Evolutionary conservation across 306 rosid genomes (phyloP), one percentile per base, ranked within the genome.

Genomic region (Hippophae rhamnoides): DNA sequence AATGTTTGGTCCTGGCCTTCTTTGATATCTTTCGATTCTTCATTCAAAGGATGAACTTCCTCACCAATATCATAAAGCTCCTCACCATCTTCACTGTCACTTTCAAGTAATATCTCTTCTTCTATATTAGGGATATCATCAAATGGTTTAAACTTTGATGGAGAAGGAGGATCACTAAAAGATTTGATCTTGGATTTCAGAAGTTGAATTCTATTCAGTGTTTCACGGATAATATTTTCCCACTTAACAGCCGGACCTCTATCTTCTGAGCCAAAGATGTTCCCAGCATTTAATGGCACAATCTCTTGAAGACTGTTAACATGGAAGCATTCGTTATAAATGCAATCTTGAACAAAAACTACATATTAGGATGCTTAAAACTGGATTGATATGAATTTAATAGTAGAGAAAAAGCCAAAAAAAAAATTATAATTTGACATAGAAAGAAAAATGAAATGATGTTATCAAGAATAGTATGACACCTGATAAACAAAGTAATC

Each of bases 151-250:
- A 73, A 90, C 59, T 81, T 90, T 60, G 96, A 87, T 13, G 97
- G 97, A 7, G 97, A 85, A 13, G 95, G 95, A 58, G 97, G 97
- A 68, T 87, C 97, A 45, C 94, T 90, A 52, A 81, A 90, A 69
- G 86, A 84, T 78, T 87, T 90, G 57, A 82, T 40, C 81, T 87
- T 87, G 49, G 62, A 47, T 49, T 52, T 23, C 10, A 13, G 59
- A 25, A 86, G 77, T 67, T 82, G 83, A 68, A 85, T 81, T 64
- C 89, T 74, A 58, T 81, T 72, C 57, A 90, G 70, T 58, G 95
- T 64, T 59, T 87, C 87, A 11, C 96, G 85, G 50, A 90, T 78
- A 53, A 85, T 61, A 25, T 70, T 80, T 76, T 90, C 96, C 97
- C 97, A 90, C 79, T 77, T 82, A 13, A 81, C 79, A 41, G 81